These are phyloP conservation scores for Saccharum officinarum DNA, from an alignment of 176 grass and related monocot genomes.

Conservation along the genomic window DNA sequence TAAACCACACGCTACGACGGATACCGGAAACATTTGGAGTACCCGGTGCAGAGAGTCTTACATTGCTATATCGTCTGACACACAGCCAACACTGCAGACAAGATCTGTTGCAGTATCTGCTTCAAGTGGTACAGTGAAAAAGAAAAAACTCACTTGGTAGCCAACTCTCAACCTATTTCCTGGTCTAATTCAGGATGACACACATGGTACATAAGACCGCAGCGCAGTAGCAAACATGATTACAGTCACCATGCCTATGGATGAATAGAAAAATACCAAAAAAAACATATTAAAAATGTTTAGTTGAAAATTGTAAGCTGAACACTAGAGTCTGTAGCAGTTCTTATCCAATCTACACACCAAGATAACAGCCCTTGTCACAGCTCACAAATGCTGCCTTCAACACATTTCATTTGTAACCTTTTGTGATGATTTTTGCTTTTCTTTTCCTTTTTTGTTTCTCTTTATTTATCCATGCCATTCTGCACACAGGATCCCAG, in stretches of 20 bases:
- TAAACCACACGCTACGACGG: too few species aligned
- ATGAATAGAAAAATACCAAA: neutral
- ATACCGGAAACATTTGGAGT: too few species aligned
- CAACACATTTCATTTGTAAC: constrained; percentile 31
- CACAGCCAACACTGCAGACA: neutral
- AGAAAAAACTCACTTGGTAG: neutral
- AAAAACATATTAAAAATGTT: neutral
- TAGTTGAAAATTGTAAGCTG: constrained; percentile 11
- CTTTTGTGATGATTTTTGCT: constrained; percentile 17
- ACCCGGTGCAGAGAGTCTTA: too few species aligned
- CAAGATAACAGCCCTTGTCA: constrained; percentile 16
- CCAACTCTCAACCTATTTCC: neutral
- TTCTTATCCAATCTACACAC: constrained; percentile 31
- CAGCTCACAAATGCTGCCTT: constrained; percentile 22
- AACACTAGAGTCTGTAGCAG: constrained; percentile 9
- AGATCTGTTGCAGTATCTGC: neutral
- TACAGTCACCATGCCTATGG: neutral
- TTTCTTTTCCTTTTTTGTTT: constrained; percentile 9
- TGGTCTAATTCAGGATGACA: neutral
- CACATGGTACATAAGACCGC: neutral
- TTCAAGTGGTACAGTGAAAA: neutral
- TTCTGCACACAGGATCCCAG: constrained; percentile 49
- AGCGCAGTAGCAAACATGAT: neutral
- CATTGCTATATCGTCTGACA: neutral
- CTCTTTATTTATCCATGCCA: constrained; percentile 53